Percentiles rank a stretch among this genome's conserved stretches.
phyloP scores from a whole-genome alignment of 257 asterid species.

The Solanum etuberosum region DNA sequence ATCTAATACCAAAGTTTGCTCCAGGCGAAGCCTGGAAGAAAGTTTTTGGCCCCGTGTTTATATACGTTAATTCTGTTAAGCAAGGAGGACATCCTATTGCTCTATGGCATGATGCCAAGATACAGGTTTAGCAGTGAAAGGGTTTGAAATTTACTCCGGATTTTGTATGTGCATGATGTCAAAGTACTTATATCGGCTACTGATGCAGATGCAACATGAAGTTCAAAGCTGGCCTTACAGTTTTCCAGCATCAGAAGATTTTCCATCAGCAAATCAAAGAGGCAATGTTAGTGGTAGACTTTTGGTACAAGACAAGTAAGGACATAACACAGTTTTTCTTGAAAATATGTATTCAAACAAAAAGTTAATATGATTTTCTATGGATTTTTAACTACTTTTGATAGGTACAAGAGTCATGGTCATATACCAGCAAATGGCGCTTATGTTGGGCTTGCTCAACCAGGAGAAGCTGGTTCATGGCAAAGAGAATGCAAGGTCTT shows the following conservation, averaged over 20 bases:
- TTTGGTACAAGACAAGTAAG: constrained; percentile 47
- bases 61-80: constrained; percentile 38
- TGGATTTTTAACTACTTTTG: background rate
- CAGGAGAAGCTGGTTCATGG: constrained; percentile 63
- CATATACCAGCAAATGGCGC: constrained; percentile 35
- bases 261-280: constrained; percentile 31
- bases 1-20: constrained; percentile 37
- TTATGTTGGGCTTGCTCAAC: constrained; percentile 56
- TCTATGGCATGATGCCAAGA: constrained; percentile 60
- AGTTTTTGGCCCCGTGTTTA: constrained; percentile 65
- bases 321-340: background rate
- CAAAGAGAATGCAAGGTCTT: constrained; percentile 62
- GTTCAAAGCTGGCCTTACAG: constrained; percentile 59
- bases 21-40: constrained; percentile 63
- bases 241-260: constrained; percentile 50
- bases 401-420: constrained; percentile 26
- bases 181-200: background rate
- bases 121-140: constrained; percentile 24
- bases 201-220: constrained; percentile 11
- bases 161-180: background rate
- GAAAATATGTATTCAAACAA: background rate
- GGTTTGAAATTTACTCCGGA: background rate
- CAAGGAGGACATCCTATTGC: constrained; percentile 24
- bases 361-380: background rate
- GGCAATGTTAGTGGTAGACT: constrained; percentile 44